Base-by-base conservation (phyloP, 2,329 filamentous ascomycete species). In the Corniculantispora saksenae region DNA sequence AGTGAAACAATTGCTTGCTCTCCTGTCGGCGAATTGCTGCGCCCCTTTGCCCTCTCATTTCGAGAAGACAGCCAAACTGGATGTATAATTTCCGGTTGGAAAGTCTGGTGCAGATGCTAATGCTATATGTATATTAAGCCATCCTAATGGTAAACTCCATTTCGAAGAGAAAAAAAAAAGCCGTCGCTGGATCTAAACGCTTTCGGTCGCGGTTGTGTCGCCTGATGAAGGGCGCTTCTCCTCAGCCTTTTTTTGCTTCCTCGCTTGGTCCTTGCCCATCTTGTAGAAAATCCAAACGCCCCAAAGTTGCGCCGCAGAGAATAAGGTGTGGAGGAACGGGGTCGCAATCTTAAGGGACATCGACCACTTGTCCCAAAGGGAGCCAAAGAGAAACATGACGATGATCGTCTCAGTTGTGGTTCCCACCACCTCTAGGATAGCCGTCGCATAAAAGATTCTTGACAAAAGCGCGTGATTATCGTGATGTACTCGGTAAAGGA, bases 241-340 rank as follows among this genome's bases (percentile, higher is more conserved):
- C 15, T 64, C 54, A 4, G 19, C 40, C 64, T 66, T 61, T 19
- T 53, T 58, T 9, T 25, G 7, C 15, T 66, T 62, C 19, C 32
- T 25, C 35, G 61, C 35, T 21, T 66, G 58, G 6, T 58, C 58
- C 25, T 58, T 61, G 29, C 40, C 64, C 51, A 66, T 43, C 27
- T 66, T 66, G 38, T 66, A 66, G n/a, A 66, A 66, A 9, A 66
- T 66, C 58, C 58, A 66, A 29, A 55, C 64, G 1, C 64, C 64
- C 64, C 64, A 66, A 23, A 66, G 64, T 13, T 66, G 64, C 1
- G 64, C 64, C 2, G 64, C 64, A 8, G 64, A 66, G 35, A 66
- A 66, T 19, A 66, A 27, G 6, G 54, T 47, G 43, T 66, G 64
- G 2, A 66, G 59, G 25, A 66, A 66, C 1, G 64, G 64, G 2